Conservation (phyloP, 192 early-diverging fungal species). For the Coemansia sp. region DNA sequence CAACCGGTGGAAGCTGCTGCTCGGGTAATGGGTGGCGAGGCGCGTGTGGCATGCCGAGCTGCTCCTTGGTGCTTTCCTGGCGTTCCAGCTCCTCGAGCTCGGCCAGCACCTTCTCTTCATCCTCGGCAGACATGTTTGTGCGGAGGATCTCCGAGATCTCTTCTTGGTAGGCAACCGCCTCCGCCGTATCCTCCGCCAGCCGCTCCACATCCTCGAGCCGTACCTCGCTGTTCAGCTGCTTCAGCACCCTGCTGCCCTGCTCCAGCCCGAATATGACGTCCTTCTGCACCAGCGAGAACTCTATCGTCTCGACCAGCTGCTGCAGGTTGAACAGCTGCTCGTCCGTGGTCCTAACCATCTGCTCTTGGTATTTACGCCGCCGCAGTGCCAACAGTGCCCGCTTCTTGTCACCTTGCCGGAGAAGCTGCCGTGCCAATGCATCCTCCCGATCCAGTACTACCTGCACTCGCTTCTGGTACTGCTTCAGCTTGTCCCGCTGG, state of each 20-base stretch:
- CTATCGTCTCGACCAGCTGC: slow-evolving; percentile 80
- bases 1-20: too few species aligned
- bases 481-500: slow-evolving; percentile 88
- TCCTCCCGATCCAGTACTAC: slow-evolving; percentile 76
- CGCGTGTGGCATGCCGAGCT: slow-evolving; percentile 22
- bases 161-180: slow-evolving; percentile 93
- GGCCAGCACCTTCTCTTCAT: slow-evolving; percentile 77
- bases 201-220: slow-evolving; percentile 86
- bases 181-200: slow-evolving; percentile 93
- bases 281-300: slow-evolving; percentile 88
- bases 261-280: slow-evolving; percentile 80
- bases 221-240: slow-evolving; percentile 76
- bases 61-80: slow-evolving; percentile 23
- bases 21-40: slow-evolving; percentile 16
- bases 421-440: slow-evolving; percentile 67
- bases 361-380: slow-evolving; percentile 95
- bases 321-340: slow-evolving; percentile 86
- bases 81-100: slow-evolving; percentile 70
- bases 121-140: slow-evolving; percentile 67
- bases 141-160: slow-evolving; percentile 65
- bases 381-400: slow-evolving; percentile 84
- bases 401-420: slow-evolving; percentile 68
- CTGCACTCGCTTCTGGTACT: slow-evolving; percentile 87
- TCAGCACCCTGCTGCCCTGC: slow-evolving; percentile 72
- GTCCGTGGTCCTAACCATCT: slow-evolving; percentile 75